Evolutionary conservation across 495 filamentous ascomycete genomes (phyloP).

Genomic region (Aspergillus homomorphus): DNA sequence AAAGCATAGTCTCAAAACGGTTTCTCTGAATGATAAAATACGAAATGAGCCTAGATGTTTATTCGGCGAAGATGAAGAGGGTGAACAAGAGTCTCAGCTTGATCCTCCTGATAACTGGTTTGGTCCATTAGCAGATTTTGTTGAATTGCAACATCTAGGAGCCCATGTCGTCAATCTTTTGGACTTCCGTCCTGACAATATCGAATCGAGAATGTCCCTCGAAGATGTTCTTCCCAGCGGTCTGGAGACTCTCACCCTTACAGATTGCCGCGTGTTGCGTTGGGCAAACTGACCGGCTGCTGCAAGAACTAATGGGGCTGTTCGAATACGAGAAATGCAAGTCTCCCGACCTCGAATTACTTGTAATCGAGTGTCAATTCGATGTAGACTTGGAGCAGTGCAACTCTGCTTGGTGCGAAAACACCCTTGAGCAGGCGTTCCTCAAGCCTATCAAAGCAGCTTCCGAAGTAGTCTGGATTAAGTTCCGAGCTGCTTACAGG

Average conservation of each 20-base stretch:
- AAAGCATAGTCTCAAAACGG: slow-evolving; percentile 17
- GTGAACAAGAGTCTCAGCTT: neutral
- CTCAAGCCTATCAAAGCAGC: no score
- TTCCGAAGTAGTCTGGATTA: no score
- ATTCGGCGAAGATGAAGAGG: neutral
- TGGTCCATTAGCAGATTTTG: slow-evolving; percentile 17
- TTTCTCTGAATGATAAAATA: slow-evolving; percentile 14
- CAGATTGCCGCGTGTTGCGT: neutral
- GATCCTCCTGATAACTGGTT: slow-evolving; percentile 2
- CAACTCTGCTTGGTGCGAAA: no score
- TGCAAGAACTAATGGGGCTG: neutral
- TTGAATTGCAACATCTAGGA: slow-evolving; percentile 14
- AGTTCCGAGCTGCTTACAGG: no score
- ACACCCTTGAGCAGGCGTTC: no score
- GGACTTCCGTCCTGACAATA: neutral
- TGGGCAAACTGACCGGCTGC: neutral
- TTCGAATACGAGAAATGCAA: neutral
- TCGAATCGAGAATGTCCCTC: neutral
- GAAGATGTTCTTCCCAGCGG: neutral
- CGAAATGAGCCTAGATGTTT: neutral
- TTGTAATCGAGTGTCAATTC: no score
- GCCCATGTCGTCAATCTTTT: slow-evolving; percentile 14
- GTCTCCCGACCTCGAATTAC: no score
- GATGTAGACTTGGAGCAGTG: no score
- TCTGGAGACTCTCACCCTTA: neutral